Conservation (phyloP, 2,329 filamentous ascomycete genomes). For the Fusarium palustre region DNA sequence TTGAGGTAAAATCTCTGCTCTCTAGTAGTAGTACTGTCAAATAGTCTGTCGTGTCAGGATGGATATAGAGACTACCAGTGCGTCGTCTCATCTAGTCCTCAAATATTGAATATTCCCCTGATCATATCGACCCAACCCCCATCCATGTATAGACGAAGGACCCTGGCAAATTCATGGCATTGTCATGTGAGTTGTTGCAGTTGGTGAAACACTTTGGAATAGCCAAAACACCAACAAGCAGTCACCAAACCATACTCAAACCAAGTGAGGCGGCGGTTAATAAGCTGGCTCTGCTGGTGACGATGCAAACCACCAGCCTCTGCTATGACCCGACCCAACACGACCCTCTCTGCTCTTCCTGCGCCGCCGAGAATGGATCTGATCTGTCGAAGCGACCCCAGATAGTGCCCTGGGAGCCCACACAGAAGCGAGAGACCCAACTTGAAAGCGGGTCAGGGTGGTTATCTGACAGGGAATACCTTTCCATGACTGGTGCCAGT, state of each 20-base stretch:
- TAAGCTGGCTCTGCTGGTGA: constrained; percentile 31
- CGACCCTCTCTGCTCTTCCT: constrained; percentile 2
- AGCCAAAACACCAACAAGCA: constrained; percentile 21
- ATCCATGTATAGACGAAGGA: background rate
- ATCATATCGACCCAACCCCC: background rate
- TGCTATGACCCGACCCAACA: background rate
- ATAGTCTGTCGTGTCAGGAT: constrained; percentile 5
- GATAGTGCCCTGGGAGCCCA: constrained; percentile 43
- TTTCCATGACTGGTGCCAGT: constrained; percentile 40
- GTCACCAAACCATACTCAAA: constrained; percentile 16
- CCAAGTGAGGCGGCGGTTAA: constrained; percentile 41
- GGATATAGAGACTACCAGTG: constrained; percentile 6
- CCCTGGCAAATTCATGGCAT: constrained; percentile 4
- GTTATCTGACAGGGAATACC: constrained; percentile 43
- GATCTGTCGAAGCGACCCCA: constrained; percentile 47
- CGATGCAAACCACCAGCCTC: constrained; percentile 22
- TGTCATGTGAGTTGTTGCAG: constrained; percentile 25
- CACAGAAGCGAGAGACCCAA: constrained; percentile 34
- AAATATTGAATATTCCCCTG: background rate
- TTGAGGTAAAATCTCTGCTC: constrained; percentile 21
- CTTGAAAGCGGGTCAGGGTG: constrained; percentile 27
- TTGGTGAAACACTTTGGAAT: constrained; percentile 25
- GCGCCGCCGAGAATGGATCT: constrained; percentile 49
- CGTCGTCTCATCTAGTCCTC: background rate
- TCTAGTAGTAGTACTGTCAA: constrained; percentile 10